Base-by-base conservation (phyloP, 176 grass and related monocot species). In the Tillandsia fasciculata region DNA sequence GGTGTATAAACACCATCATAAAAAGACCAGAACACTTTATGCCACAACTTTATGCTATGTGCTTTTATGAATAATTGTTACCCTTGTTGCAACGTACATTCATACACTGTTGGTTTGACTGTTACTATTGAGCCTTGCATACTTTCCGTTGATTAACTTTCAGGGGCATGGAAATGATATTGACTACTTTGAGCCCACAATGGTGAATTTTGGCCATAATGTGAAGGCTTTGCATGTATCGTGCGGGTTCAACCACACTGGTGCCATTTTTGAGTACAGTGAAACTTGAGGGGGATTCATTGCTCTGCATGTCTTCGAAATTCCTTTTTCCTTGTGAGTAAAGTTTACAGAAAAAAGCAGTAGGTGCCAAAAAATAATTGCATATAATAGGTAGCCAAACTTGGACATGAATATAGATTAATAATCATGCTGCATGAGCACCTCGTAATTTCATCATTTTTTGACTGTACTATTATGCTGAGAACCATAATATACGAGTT, bases 191-290 rank as follows among this genome's bases (percentile, higher is more conserved):
- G 65, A 81, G 28, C 93, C 93, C 64, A 87, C 71, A 75, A 79
- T 87, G 79, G 89, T 92, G 63, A 53, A 84, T 58, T 73, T 85
- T 51, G 72, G 59, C 54, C 63, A 67, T 61, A 83, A 83, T 75
- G 57, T 81, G 22, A 92, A 73, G 68, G 84, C 93, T 2, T 50
- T 90, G 28, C 81, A 81, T 77, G 83, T 97, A 79, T 97, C 93
- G 11, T 97, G 89, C 48, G 88, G 93, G 23, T 97, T 97, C 78
- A 97, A 97, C 79, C 89, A 97, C 78, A 92, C 86, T 5, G 93
- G 86, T 70, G 93, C 77, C 42, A 85, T 92, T 64, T 85, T 92
- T 7, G 89, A 97, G 72, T 85, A 77, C 13, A 64, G 1, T 1
- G 65, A 91, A 64, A 64, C 12, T 48, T 84, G 65, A 94, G 53